These are phyloP conservation scores for Purshia tridentata DNA, from an alignment of 306 rosid genomes.

Conservation along the genomic window DNA sequence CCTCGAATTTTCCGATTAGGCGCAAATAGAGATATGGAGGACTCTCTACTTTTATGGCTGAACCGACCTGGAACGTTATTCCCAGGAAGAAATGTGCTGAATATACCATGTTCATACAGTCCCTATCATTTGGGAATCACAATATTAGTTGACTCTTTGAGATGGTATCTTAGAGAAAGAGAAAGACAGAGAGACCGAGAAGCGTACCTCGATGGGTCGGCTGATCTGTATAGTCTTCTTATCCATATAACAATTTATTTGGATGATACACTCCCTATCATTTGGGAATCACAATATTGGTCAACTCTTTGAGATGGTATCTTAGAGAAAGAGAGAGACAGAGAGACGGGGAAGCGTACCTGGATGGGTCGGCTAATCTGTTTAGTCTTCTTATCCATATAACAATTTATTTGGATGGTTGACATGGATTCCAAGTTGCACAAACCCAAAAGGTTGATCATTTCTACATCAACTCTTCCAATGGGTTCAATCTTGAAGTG, in stretches of 20 bases:
- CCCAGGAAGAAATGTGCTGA: background rate
- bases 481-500: accelerated
- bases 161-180: background rate
- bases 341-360: background rate
- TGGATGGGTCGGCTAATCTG: background rate
- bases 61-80: background rate
- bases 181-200: background rate
- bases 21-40: background rate
- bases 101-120: background rate
- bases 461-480: background rate
- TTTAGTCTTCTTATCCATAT: too few species aligned
- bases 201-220: background rate
- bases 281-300: background rate
- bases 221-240: too few species aligned
- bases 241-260: too few species aligned
- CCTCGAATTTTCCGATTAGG: background rate
- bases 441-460: background rate
- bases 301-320: background rate
- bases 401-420: background rate
- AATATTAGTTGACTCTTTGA: background rate
- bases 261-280: background rate
- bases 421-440: background rate
- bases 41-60: background rate
- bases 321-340: background rate
- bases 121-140: background rate